phyloP scores from a whole-genome alignment of 176 grass and related monocot genomes.

The Eragrostis curvula region DNA sequence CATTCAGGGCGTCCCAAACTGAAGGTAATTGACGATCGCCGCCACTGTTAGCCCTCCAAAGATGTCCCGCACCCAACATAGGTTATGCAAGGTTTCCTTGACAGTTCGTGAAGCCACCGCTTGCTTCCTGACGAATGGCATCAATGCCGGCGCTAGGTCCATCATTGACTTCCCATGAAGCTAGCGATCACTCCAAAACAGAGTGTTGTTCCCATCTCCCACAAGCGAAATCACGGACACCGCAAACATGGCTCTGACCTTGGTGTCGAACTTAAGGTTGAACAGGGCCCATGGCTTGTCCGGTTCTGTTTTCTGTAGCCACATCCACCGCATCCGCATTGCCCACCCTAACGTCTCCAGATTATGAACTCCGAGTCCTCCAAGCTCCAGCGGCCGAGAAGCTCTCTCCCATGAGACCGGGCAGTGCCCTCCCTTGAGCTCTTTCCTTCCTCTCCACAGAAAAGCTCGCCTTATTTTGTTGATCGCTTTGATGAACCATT shows the following conservation, averaged over 20 bases:
- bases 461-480: background rate
- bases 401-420: background rate
- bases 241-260: background rate
- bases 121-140: background rate
- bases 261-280: rapidly evolving
- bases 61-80: too few relatives aligned
- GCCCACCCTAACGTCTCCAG: background rate
- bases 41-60: too few relatives aligned
- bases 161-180: background rate
- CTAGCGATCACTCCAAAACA: background rate
- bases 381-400: background rate
- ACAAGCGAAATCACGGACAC: background rate
- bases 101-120: rapidly evolving
- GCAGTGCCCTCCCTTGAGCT: background rate
- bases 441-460: background rate
- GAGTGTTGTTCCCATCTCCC: background rate
- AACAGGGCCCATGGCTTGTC: background rate
- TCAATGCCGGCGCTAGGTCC: background rate
- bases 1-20: too few relatives aligned
- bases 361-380: background rate
- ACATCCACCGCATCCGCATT: background rate
- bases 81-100: background rate
- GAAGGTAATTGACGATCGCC: too few relatives aligned
- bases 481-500: too few relatives aligned
- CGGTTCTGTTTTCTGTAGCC: background rate